Evolutionary conservation across 2,329 filamentous ascomycete genomes (phyloP), one percentile per base, ranked within the genome.

Genomic region (Aspergillus alliaceus): DNA sequence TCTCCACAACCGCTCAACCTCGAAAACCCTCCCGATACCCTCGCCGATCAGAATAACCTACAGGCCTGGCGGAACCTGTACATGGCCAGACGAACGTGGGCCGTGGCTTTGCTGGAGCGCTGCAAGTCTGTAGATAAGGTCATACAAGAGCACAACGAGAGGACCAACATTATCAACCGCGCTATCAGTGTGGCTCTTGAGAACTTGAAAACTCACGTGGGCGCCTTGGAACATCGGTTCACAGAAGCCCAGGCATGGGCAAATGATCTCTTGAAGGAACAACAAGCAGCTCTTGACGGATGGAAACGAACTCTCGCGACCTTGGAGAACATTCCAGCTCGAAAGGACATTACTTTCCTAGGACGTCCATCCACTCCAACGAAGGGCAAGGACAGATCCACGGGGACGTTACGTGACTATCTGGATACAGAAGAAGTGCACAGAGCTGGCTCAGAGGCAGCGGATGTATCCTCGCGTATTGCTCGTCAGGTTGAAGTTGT

Each of bases 51-150:
- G 60, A 90, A 89, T 59, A 88, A 92, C 60, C 81, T 97, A 54
- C 82, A 88, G 67, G 88, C 92, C 84, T 99, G 95, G 93, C 90
- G 91, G 71, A 85, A 87, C 44, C 81, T 98, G 22, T 97, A 95
- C 79, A 89, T 88, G 72, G 84, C 87, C 57, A 87, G 95, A 58
- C 86, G 88, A 66, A 82, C 84, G 64, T 99, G 95, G 95, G 90
- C 92, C 0, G 77, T 87, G 53, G 81, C 81, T 37, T 77, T 96
- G 32, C 82, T 89, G 6, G 85, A 88, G 25, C 86, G 88, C 64
- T 93, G 90, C 65, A 80, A 80, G 50, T 78, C 79, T 50, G 88
- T 91, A 78, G 85, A 87, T 51, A 78, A 80, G 52, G 77, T 82
- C 60, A 82, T 86, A 20, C 81, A 85, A 66, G 82, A 87, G 55